These are phyloP conservation scores for Colletotrichum sublineola DNA, from an alignment of 2,329 filamentous ascomycete species.

Conservation along the genomic window DNA sequence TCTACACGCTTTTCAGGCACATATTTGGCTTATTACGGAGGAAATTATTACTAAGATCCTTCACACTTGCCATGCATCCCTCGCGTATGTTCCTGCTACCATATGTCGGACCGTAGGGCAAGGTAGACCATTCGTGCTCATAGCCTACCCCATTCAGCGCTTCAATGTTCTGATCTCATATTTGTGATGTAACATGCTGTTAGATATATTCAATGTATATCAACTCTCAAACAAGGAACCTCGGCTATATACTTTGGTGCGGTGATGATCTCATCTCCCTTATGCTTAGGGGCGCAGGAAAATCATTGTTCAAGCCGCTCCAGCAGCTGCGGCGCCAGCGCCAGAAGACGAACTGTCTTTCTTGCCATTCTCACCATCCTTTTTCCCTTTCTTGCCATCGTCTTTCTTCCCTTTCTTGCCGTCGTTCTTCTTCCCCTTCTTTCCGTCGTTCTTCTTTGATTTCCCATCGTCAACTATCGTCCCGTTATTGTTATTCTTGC, in stretches of 20 bases:
- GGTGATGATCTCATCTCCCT: not conserved
- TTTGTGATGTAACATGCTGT: not conserved
- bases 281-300: no score
- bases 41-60: not conserved
- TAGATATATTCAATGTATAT: not conserved
- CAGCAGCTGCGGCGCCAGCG: not conserved
- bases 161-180: no score
- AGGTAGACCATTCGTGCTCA: not conserved
- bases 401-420: not conserved
- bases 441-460: not conserved
- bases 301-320: not conserved
- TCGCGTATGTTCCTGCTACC: not conserved
- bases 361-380: not conserved
- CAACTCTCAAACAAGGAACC: not conserved
- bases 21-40: not conserved
- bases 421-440: not conserved
- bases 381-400: not conserved
- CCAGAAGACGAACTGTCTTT: conserved; percentile 10
- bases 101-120: not conserved
- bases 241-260: not conserved
- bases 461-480: not conserved
- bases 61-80: not conserved
- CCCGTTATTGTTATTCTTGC: conserved; percentile 1
- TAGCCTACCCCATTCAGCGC: not conserved
- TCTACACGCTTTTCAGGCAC: not conserved